phyloP scores from a whole-genome alignment of 2,329 filamentous ascomycete species.

The Ophiosphaerella korrae region DNA sequence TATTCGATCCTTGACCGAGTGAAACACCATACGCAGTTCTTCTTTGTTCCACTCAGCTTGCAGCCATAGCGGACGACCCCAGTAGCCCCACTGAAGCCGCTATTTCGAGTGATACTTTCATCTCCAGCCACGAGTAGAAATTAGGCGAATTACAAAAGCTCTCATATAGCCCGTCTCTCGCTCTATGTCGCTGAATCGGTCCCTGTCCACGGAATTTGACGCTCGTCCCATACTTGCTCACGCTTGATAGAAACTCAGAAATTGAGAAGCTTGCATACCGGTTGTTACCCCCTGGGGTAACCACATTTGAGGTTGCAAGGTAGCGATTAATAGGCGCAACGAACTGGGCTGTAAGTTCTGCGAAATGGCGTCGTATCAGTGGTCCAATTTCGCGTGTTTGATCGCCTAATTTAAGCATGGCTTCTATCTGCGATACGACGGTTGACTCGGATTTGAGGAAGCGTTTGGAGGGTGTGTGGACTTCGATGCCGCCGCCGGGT shows the following conservation, averaged over 20 bases:
- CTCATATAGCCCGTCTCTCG: slow-evolving; percentile 45
- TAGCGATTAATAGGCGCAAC: slow-evolving; percentile 49
- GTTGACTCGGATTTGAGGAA: slow-evolving; percentile 46
- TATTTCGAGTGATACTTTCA: slow-evolving; percentile 49
- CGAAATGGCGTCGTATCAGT: slow-evolving; percentile 49
- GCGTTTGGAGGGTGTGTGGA: slow-evolving; percentile 42
- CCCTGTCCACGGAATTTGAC: slow-evolving; percentile 47
- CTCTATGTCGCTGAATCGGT: slow-evolving; percentile 45
- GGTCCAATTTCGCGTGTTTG: slow-evolving; percentile 43
- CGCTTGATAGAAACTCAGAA: slow-evolving; percentile 43
- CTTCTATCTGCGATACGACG: slow-evolving; percentile 42
- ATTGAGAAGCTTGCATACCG: slow-evolving; percentile 48
- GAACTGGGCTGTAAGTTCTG: slow-evolving; percentile 49
- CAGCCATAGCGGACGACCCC: slow-evolving; percentile 4
- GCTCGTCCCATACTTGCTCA: slow-evolving; percentile 47
- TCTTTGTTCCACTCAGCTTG: no score
- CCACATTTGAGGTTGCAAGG: slow-evolving; percentile 43
- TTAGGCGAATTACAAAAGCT: slow-evolving; percentile 46
- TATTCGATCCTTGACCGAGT: no score
- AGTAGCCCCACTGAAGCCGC: slow-evolving; percentile 48
- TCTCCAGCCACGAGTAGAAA: slow-evolving; percentile 51
- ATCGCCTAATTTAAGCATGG: slow-evolving; percentile 36
- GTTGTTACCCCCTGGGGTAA: slow-evolving; percentile 43
- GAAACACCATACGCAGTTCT: no score
- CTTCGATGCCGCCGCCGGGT: slow-evolving; percentile 48